Conservation (phyloP, 306 rosid genomes). For the Corylus avellana region DNA sequence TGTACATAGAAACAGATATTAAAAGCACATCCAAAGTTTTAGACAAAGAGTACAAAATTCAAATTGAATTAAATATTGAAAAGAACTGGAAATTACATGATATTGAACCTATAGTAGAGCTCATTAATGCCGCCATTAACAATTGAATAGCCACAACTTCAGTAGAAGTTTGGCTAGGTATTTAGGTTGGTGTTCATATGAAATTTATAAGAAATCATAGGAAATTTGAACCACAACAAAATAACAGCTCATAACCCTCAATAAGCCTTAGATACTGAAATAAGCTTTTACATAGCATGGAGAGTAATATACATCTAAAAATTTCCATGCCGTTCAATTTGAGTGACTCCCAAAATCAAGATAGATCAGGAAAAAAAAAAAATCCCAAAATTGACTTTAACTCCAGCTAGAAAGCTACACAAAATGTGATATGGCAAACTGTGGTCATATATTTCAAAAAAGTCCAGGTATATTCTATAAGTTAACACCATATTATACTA, state of each 20-base stretch:
- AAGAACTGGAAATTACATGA: constrained; percentile 22
- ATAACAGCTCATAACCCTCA: neutral
- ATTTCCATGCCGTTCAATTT: neutral
- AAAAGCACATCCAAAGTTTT: neutral
- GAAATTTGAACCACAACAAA: neutral
- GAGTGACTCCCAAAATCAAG: neutral
- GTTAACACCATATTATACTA: neutral
- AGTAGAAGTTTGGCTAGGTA: constrained; percentile 10
- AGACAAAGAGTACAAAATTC: constrained; percentile 1
- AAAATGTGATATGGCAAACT: neutral
- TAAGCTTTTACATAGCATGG: neutral
- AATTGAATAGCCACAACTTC: constrained; percentile 10
- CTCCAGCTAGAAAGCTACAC: neutral
- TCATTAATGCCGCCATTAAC: constrained; percentile 3
- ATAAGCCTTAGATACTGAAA: constrained; percentile 3
- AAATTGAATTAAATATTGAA: constrained; percentile 6
- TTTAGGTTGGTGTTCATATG: constrained; percentile 3
- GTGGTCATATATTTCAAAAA: neutral
- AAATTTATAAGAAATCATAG: neutral
- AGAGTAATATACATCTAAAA: neutral
- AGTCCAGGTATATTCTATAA: neutral
- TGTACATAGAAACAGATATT: constrained; percentile 20
- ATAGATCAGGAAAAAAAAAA: neutral
- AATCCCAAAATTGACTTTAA: neutral
- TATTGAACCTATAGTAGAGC: neutral